Evolutionary conservation across 2,329 filamentous ascomycete genomes (phyloP).

Genomic region (Ceratocystis cubensis): DNA sequence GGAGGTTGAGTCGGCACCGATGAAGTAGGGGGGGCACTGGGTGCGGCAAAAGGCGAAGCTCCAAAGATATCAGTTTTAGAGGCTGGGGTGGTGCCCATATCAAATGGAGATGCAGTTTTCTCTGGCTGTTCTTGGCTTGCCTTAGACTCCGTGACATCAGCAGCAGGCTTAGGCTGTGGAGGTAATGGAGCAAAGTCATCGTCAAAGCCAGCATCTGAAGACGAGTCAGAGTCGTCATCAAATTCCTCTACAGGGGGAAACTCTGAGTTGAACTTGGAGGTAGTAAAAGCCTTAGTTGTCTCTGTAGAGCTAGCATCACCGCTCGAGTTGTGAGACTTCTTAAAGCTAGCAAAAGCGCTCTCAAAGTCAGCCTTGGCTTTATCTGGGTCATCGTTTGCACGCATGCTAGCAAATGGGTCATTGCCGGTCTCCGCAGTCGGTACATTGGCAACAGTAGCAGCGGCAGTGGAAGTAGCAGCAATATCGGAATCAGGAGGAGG

Average conservation of each 20-base stretch:
- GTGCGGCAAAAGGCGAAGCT: conserved; percentile 24
- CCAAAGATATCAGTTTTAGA: conserved; percentile 32
- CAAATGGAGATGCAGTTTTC: conserved; percentile 10
- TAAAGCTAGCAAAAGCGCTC: conserved; percentile 68
- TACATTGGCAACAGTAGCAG: not conserved
- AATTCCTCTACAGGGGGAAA: conserved; percentile 91
- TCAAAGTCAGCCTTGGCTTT: conserved; percentile 74
- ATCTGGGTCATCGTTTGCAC: conserved; percentile 42
- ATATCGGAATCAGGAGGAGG: conserved; percentile 22
- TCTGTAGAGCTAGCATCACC: conserved; percentile 24
- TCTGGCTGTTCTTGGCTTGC: conserved; percentile 23
- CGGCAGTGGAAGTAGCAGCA: conserved; percentile 5
- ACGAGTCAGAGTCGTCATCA: conserved; percentile 71
- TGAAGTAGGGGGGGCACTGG: conserved; percentile 19
- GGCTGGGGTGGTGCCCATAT: conserved; percentile 21
- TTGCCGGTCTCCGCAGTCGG: not conserved
- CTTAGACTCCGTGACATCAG: conserved; percentile 25
- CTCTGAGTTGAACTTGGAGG: conserved; percentile 53
- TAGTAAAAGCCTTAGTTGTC: conserved; percentile 32
- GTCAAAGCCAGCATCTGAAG: conserved; percentile 71
- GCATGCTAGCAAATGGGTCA: conserved; percentile 15
- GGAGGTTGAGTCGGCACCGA: conserved; percentile 25
- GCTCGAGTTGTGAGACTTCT: conserved; percentile 39
- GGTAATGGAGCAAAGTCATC: conserved; percentile 73
- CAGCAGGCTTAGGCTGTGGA: conserved; percentile 26